Base-by-base conservation (phyloP, 495 filamentous ascomycete genomes). In the Hapsidospora chrysogenum region DNA sequence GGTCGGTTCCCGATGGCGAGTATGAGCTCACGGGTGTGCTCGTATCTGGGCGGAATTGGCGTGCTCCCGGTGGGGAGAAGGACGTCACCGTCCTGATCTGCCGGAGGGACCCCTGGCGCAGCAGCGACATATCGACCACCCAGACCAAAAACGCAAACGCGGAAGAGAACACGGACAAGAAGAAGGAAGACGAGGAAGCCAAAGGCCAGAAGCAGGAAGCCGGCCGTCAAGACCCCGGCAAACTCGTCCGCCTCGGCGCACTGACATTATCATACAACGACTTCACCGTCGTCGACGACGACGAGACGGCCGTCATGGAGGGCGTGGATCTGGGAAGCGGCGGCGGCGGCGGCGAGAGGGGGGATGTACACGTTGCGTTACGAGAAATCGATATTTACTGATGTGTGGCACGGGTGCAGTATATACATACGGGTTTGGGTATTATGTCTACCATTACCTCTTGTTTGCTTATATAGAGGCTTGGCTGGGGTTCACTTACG, bases 311-410 rank as follows among this genome's bases (percentile, higher is more conserved):
- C 3, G 17, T 36, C 17, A 25, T 36, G 33, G 25, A 36, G 22
- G 33, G 33, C 4, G n/a, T 36, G 22, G 33, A 25, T 17, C n/a
- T 23, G 4, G 25, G 23, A 10, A 18, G 33, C 7, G 21, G 11
- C 9, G 33, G 26, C 20, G 25, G 23, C n/a, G 17, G 33, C 7
- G 21, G 11, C 9, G 33, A 36, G 21, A 36, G 25, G 33, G 25
- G 25, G 21, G 33, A 36, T 27, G 17, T 27, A 14, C 23, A 16
- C 2, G 33, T 36, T 6, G 7, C 11, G 14, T 7, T 36, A n/a
- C 20, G 33, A 14, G 33, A 36, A 16, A n/a, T 36, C 16, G 33
- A 36, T 17, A 27, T 36, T 10, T 36, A 36, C 14, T 36, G 31
- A 33, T 7, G 8, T 13, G 3, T n/a, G n/a, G n/a, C n/a, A n/a